These are phyloP conservation scores for Sclerotinia subarctica DNA, from an alignment of 2,329 filamentous ascomycete genomes.

Conservation along the genomic window DNA sequence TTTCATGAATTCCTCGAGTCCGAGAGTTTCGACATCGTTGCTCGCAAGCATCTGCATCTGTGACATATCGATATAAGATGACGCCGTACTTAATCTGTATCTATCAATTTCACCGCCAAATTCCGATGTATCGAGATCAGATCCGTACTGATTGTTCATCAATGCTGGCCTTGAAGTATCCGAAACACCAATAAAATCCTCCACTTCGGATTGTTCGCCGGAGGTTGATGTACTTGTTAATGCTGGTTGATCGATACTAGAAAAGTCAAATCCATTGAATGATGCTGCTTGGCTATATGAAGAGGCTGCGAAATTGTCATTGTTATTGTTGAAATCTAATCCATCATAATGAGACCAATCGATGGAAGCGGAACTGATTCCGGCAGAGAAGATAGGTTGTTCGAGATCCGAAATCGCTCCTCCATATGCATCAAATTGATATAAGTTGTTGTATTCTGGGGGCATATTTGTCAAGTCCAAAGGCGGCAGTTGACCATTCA, in stretches of 20 bases:
- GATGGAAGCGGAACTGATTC: conserved; percentile 54
- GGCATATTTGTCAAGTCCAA: conserved; percentile 56
- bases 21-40: conserved; percentile 49
- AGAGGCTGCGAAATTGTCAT: conserved; percentile 50
- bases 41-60: conserved; percentile 46
- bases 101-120: conserved; percentile 45
- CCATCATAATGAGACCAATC: conserved; percentile 53
- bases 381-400: conserved; percentile 59
- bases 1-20: conserved; percentile 56
- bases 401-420: conserved; percentile 45
- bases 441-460: conserved; percentile 44
- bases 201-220: conserved; percentile 65
- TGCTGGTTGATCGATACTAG: conserved; percentile 53
- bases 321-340: conserved; percentile 50
- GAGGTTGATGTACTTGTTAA: conserved; percentile 60
- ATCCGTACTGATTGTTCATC: conserved; percentile 43
- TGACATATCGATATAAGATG: conserved; percentile 48
- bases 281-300: conserved; percentile 55
- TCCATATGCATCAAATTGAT: conserved; percentile 52
- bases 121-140: conserved; percentile 41
- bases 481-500: conserved; percentile 53
- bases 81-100: conserved; percentile 48
- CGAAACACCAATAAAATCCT: conserved; percentile 51
- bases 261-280: conserved; percentile 54
- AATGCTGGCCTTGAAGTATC: conserved; percentile 39